Conservation (phyloP, 164 flowering plant species). For the Pachysandra terminalis region DNA sequence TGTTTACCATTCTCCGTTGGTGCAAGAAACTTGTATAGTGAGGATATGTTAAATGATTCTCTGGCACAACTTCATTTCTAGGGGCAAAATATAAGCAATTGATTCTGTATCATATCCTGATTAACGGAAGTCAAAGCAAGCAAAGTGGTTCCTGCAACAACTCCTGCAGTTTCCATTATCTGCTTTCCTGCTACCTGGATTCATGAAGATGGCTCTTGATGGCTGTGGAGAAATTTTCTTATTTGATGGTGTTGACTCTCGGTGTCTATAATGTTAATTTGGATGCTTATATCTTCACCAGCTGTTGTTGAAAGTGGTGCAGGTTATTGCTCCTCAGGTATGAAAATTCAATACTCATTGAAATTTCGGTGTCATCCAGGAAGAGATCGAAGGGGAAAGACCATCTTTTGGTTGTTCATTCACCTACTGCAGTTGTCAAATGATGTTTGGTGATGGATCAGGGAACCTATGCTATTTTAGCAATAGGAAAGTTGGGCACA, state of each 20-base stretch:
- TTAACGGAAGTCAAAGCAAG: background rate
- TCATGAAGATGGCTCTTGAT: background rate
- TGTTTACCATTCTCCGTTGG: constrained; percentile 56
- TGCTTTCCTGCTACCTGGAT: background rate
- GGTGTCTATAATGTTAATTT: background rate
- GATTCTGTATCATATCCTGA: background rate
- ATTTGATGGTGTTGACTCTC: background rate
- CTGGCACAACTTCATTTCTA: background rate
- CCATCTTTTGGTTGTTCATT: no score
- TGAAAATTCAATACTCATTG: background rate
- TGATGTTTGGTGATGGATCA: no score
- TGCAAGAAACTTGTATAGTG: constrained; percentile 51
- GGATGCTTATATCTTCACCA: background rate
- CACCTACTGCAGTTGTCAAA: no score
- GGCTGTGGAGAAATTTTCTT: background rate
- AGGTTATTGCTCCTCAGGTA: background rate
- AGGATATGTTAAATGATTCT: constrained; percentile 3
- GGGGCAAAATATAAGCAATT: background rate
- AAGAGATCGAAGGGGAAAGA: background rate
- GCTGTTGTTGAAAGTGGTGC: background rate
- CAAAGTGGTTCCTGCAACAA: background rate
- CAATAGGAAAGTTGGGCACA: no score
- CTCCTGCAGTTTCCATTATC: background rate
- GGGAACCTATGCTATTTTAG: background rate
- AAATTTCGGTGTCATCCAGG: background rate